phyloP scores from a whole-genome alignment of 306 rosid genomes.

The Cucurbita maxima region DNA sequence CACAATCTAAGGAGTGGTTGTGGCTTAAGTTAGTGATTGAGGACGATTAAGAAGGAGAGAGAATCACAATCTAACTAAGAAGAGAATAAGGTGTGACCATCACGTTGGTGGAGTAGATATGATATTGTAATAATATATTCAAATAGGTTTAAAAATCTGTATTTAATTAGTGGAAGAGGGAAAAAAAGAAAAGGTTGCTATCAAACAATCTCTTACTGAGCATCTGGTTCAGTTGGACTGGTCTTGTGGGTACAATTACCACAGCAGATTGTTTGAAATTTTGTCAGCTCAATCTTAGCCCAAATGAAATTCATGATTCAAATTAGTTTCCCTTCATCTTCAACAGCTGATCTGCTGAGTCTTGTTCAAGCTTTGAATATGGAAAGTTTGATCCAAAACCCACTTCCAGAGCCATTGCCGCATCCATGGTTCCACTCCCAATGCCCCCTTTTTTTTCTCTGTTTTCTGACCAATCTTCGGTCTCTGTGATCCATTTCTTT shows the following conservation, averaged over 20 bases:
- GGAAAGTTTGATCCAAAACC: not conserved
- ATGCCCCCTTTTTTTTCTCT: not conserved
- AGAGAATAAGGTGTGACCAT: too few relatives aligned
- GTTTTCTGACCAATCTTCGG: not conserved
- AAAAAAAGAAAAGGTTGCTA: not conserved
- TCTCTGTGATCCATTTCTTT: slow-evolving; percentile 5
- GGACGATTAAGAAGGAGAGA: too few relatives aligned
- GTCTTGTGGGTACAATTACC: slow-evolving; percentile 2
- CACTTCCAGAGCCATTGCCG: not conserved
- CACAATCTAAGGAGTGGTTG: too few relatives aligned
- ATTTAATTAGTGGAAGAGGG: not conserved
- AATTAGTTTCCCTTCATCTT: not conserved
- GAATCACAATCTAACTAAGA: too few relatives aligned
- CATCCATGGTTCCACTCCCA: slow-evolving; percentile 6
- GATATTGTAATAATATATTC: too few relatives aligned
- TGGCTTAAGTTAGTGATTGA: too few relatives aligned
- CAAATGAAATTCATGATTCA: not conserved
- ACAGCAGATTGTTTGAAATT: not conserved
- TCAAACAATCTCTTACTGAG: not conserved
- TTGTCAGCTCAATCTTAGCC: not conserved
- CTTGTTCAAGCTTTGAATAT: not conserved
- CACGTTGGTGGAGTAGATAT: too few relatives aligned
- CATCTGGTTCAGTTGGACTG: slow-evolving; percentile 4
- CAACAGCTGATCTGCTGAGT: not conserved
- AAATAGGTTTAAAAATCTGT: too few relatives aligned